A percentile compares a stretch with the other conserved stretches of the same genome.
These are phyloP conservation scores for Cyclotella cryptica DNA, from an alignment of 108 stramenopile species.

Conservation along the genomic window DNA sequence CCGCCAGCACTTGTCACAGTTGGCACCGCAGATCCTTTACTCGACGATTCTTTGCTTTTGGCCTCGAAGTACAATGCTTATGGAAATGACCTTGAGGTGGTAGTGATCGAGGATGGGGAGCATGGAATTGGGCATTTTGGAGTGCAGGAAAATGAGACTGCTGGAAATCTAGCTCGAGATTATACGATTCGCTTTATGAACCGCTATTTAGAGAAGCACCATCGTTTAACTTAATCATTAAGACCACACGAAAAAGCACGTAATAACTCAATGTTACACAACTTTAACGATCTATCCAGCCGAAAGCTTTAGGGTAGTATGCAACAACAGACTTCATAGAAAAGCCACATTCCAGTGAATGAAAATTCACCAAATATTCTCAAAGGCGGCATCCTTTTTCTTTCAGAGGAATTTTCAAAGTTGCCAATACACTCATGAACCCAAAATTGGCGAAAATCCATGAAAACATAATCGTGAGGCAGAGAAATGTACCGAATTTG, in stretches of 20 bases:
- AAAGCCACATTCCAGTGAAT: background rate
- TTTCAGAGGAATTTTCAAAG: slow-evolving; percentile 54
- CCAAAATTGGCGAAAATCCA: slow-evolving; percentile 66
- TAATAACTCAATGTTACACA: no score
- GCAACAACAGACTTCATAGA: no score
- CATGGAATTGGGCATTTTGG: slow-evolving; percentile 52
- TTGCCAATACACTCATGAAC: slow-evolving; percentile 60
- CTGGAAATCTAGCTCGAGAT: slow-evolving; percentile 28
- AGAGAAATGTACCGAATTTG: slow-evolving; percentile 65
- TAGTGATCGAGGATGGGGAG: slow-evolving; percentile 35
- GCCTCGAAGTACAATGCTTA: slow-evolving; percentile 14
- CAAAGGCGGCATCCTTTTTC: background rate
- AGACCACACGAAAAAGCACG: no score
- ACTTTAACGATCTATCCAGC: no score
- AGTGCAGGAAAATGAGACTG: slow-evolving; percentile 41
- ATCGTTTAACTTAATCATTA: background rate
- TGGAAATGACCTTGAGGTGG: slow-evolving; percentile 37
- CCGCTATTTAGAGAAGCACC: slow-evolving; percentile 5
- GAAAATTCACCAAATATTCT: background rate
- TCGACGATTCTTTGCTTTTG: slow-evolving; percentile 45
- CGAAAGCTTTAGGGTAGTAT: no score
- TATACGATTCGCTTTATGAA: slow-evolving; percentile 41
- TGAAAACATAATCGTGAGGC: slow-evolving; percentile 52
- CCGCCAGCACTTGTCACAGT: slow-evolving; percentile 44
- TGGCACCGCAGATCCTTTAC: slow-evolving; percentile 47